These are phyloP conservation scores for Nakaseomyces bracarensis DNA, from an alignment of 1,139 yeast species.

Conservation along the genomic window DNA sequence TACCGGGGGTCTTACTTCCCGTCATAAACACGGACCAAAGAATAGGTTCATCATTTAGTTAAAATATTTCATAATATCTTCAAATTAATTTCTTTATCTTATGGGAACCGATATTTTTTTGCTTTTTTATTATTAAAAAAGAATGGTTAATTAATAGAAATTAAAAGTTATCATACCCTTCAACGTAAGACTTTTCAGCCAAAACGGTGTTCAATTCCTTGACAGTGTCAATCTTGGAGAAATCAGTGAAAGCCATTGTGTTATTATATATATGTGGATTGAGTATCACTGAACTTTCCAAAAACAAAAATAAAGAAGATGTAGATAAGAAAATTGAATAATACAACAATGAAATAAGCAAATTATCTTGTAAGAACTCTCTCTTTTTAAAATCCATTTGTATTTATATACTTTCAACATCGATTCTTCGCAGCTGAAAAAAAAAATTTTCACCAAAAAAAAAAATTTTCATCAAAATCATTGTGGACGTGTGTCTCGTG, in stretches of 20 bases:
- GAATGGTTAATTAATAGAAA: neutral
- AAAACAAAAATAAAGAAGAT: neutral
- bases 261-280: conserved; percentile 14
- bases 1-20: conserved; percentile 89
- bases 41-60: conserved; percentile 27
- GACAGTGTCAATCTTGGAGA: conserved; percentile 74
- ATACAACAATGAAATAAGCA: no score
- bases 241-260: conserved; percentile 66
- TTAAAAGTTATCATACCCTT: conserved; percentile 59
- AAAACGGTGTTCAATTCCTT: conserved; percentile 79
- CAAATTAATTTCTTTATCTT: neutral
- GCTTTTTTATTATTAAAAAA: neutral
- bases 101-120: no score
- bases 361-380: no score
- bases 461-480: neutral
- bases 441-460: neutral
- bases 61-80: neutral
- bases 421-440: no score
- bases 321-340: neutral
- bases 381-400: no score
- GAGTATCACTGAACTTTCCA: neutral
- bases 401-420: no score
- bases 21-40: conserved; percentile 93
- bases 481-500: neutral
- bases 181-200: conserved; percentile 87